phyloP scores from a whole-genome alignment of 306 rosid species.

The Comarum palustre region DNA sequence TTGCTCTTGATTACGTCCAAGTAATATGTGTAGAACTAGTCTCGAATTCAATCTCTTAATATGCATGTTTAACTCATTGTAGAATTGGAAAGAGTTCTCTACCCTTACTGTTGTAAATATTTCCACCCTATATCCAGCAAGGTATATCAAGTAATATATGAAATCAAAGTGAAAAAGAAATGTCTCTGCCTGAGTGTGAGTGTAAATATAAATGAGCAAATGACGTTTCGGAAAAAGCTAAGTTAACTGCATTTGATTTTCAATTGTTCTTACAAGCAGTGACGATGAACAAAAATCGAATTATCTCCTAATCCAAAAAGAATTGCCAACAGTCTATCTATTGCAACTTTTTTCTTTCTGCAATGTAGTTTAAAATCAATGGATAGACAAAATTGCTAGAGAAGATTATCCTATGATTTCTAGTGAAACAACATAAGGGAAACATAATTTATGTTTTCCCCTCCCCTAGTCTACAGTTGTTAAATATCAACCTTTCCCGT shows the following conservation, averaged over 20 bases:
- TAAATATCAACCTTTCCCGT: constrained; percentile 12
- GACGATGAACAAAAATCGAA: background rate
- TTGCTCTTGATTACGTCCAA: background rate
- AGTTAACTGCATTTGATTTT: constrained; percentile 11
- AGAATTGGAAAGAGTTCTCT: background rate
- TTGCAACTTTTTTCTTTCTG: background rate
- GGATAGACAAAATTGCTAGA: constrained; percentile 7
- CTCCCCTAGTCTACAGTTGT: constrained; percentile 16
- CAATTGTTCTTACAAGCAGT: background rate
- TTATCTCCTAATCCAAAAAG: background rate
- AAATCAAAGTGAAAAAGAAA: background rate
- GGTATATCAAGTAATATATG: background rate
- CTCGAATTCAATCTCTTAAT: background rate
- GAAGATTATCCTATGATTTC: constrained; percentile 3
- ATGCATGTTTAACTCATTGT: background rate
- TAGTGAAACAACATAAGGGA: constrained; percentile 41
- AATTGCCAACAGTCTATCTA: background rate
- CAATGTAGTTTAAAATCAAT: background rate
- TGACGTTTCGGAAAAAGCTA: background rate
- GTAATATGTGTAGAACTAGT: background rate
- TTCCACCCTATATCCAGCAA: background rate
- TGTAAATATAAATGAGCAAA: background rate
- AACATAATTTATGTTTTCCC: constrained; percentile 52
- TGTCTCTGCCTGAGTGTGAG: background rate
- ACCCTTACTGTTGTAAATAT: background rate